Conservation (phyloP, 768 basidiomycete species). For the Termitomyces sp. region DNA sequence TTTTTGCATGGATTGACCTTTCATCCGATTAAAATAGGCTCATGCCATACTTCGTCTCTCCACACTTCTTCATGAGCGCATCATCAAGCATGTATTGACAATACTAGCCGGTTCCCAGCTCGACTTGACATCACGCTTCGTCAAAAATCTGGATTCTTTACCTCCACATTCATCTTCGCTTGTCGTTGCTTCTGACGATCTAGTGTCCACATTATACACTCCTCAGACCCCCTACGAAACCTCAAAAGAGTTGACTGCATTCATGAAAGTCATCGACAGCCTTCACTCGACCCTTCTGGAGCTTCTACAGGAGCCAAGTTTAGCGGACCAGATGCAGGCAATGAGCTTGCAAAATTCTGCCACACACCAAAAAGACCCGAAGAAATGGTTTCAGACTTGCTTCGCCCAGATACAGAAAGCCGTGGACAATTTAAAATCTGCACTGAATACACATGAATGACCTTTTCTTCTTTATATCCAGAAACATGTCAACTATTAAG, state of each 20-base stretch:
- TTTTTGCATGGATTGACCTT: background rate
- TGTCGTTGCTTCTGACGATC: constrained; percentile 59
- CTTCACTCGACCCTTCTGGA: constrained; percentile 33
- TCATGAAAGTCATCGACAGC: constrained; percentile 34
- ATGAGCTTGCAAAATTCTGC: constrained; percentile 18
- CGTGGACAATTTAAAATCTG: constrained; percentile 27
- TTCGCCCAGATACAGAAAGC: constrained; percentile 59
- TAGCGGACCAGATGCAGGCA: constrained; percentile 31
- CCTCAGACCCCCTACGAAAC: constrained; percentile 55
- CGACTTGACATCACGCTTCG: constrained; percentile 14
- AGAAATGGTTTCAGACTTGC: constrained; percentile 66
- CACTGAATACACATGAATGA: constrained; percentile 20
- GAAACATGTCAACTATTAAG: background rate
- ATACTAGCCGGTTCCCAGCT: constrained; percentile 16
- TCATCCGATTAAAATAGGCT: constrained; percentile 38
- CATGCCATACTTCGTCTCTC: constrained; percentile 58
- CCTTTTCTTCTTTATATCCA: background rate
- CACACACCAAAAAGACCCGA: constrained; percentile 31
- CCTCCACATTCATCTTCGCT: constrained; percentile 49
- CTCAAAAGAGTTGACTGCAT: constrained; percentile 34
- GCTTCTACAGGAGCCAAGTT: constrained; percentile 20
- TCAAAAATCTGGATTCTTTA: constrained; percentile 48
- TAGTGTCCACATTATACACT: constrained; percentile 63
- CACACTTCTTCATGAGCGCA: constrained; percentile 60
- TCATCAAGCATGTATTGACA: constrained; percentile 51